A percentile compares a stretch with the other conserved stretches of the same genome.
Conservation (phyloP, 352 stramenopile genomes). For the Phytophthora multivora region DNA sequence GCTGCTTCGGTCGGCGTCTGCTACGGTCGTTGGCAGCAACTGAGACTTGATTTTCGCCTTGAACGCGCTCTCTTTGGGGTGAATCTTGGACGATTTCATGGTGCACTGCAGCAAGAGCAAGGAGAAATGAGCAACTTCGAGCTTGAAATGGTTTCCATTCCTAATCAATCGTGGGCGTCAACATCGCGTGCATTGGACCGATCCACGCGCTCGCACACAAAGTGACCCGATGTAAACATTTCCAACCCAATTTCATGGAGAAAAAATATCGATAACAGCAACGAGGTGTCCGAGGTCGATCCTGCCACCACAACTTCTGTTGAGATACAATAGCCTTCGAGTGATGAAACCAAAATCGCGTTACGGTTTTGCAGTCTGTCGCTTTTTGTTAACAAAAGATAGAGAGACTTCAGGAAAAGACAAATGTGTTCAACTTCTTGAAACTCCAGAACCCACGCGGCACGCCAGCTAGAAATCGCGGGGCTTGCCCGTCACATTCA, state of each 20-base stretch:
- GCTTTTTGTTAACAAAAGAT: not conserved
- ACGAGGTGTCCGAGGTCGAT: no score
- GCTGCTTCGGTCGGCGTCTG: not conserved
- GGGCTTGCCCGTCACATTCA: conserved; percentile 20
- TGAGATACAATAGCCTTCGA: no score
- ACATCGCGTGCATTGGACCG: conserved; percentile 12
- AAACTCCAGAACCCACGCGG: not conserved
- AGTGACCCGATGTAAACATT: conserved; percentile 1
- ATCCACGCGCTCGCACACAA: conserved; percentile 13
- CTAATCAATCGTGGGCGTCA: conserved; percentile 19
- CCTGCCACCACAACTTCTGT: no score
- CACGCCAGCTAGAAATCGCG: conserved; percentile 2
- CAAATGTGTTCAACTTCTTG: not conserved
- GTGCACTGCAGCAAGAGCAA: not conserved
- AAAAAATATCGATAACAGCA: not conserved
- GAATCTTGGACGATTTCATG: conserved; percentile 5
- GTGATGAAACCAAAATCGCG: no score
- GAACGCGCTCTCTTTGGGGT: not conserved
- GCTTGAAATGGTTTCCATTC: not conserved
- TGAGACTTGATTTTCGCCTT: conserved; percentile 2
- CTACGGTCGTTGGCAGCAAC: not conserved
- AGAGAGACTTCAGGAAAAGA: not conserved
- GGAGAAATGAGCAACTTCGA: not conserved
- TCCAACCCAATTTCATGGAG: not conserved
- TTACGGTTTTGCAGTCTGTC: no score